A percentile compares a stretch with the other conserved stretches of the same genome.
phyloP scores from a whole-genome alignment of 1,284 basidiomycete species.

The Hypsizygus ulmarius region DNA sequence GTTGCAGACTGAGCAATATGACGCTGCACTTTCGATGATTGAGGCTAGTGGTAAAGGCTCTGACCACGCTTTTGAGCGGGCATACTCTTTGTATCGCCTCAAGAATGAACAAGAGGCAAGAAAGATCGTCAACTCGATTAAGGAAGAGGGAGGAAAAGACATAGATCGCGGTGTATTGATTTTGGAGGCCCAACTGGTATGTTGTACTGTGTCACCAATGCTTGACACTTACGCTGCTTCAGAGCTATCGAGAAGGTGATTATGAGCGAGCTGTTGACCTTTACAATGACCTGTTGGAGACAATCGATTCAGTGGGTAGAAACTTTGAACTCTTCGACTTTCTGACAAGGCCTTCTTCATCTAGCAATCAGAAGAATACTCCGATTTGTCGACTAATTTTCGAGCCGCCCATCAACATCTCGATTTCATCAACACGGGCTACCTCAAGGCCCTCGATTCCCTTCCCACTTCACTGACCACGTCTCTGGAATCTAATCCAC shows the following conservation, averaged over 20 bases:
- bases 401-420: conserved; percentile 75
- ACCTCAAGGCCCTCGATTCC: conserved; percentile 58
- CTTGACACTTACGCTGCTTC: conserved; percentile 7
- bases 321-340: neutral
- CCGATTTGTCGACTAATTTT: conserved; percentile 82
- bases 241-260: conserved; percentile 77
- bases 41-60: conserved; percentile 29
- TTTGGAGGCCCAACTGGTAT: conserved; percentile 82
- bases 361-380: conserved; percentile 82
- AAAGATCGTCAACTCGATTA: conserved; percentile 50
- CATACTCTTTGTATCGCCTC: conserved; percentile 80
- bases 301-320: conserved; percentile 63
- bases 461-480: conserved; percentile 50
- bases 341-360: neutral
- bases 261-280: conserved; percentile 72
- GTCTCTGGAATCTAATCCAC: conserved; percentile 62
- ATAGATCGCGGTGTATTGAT: conserved; percentile 69
- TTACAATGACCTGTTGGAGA: conserved; percentile 77
- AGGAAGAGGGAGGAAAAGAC: conserved; percentile 35
- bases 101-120: conserved; percentile 70
- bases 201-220: conserved; percentile 26
- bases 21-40: conserved; percentile 54
- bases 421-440: conserved; percentile 75
- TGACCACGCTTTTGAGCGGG: conserved; percentile 62
- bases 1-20: conserved; percentile 80